Evolutionary conservation across 371 early-diverging fungal species (phyloP).

Genomic region (Conidiobolus incongruus): DNA sequence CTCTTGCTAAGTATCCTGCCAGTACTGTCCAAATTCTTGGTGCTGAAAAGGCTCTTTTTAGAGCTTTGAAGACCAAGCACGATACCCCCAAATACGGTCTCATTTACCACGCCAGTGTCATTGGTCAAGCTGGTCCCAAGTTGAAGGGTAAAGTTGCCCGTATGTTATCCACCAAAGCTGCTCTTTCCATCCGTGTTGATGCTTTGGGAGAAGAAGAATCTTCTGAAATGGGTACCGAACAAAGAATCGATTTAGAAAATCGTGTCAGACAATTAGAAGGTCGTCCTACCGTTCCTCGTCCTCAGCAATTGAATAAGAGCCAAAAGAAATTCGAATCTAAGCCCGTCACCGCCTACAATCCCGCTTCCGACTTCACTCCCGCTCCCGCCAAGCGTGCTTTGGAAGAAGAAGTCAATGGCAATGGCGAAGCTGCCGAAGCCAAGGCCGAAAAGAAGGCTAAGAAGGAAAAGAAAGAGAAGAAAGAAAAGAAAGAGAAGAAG

Average conservation of each 20-base stretch:
- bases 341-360: constrained; percentile 13
- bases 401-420: constrained; percentile 11
- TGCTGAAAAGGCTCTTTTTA: constrained; percentile 93
- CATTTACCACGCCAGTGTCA: constrained; percentile 75
- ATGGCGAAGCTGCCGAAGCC: constrained; percentile 10
- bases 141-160: constrained; percentile 79
- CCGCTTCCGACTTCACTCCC: constrained; percentile 13
- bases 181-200: constrained; percentile 85
- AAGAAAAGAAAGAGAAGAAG: constrained; percentile 6
- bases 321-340: constrained; percentile 41
- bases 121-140: constrained; percentile 69
- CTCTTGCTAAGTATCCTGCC: constrained; percentile 92
- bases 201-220: constrained; percentile 72
- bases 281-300: constrained; percentile 17
- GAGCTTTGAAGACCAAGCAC: constrained; percentile 83
- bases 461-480: constrained; percentile 12
- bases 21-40: constrained; percentile 98
- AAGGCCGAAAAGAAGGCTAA: constrained; percentile 8
- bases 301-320: constrained; percentile 29
- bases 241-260: constrained; percentile 65
- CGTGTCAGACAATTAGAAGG: constrained; percentile 69
- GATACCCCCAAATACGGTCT: constrained; percentile 96
- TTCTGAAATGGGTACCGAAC: constrained; percentile 62
- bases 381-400: constrained; percentile 6
- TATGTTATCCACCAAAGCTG: constrained; percentile 77